Conservation (phyloP, 345 rosid genomes). For the Melaleuca alternifolia region DNA sequence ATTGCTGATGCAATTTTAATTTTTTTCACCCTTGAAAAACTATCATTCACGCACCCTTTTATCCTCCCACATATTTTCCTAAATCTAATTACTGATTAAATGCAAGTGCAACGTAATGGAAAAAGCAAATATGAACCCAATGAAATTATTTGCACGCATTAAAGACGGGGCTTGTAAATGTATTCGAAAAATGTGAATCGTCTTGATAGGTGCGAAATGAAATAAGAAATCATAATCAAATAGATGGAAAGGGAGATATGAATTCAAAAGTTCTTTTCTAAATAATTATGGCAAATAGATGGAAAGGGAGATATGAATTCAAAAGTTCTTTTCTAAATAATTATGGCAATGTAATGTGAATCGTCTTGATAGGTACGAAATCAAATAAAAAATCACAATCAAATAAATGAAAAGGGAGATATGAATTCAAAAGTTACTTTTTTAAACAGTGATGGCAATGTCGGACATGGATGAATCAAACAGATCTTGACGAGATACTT, state of each 20-base stretch:
- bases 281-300: not conserved
- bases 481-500: not conserved
- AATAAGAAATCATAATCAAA: not conserved
- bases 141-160: not conserved
- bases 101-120: not conserved
- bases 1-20: not conserved
- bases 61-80: not conserved
- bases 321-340: not conserved
- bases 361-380: accelerated
- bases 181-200: not conserved
- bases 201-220: too few species aligned
- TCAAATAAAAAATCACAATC: not conserved
- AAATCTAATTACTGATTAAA: not conserved
- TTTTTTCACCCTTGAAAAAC: not conserved
- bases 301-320: not conserved
- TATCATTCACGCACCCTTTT: not conserved
- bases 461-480: not conserved
- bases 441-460: not conserved
- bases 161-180: not conserved
- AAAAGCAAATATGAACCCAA: not conserved
- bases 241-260: not conserved
- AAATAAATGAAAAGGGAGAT: not conserved
- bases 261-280: not conserved
- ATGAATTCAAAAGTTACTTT: not conserved
- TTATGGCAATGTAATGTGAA: not conserved